Conservation (phyloP, 257 asterid genomes). For the Solanum chilense region DNA sequence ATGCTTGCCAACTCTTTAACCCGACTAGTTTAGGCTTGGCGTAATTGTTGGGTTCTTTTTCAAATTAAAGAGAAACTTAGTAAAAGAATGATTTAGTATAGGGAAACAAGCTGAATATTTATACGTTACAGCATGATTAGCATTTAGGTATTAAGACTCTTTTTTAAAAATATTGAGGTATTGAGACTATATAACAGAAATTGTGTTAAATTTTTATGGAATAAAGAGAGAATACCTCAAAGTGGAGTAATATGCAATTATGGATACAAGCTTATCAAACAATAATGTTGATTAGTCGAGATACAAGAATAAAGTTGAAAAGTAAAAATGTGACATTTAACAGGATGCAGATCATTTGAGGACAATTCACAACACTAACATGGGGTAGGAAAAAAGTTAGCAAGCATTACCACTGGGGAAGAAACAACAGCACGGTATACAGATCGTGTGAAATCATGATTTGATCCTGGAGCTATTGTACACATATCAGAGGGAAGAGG, state of each 20-base stretch:
- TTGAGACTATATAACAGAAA: neutral
- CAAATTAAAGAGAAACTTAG: neutral
- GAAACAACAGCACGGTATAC: constrained; percentile 73
- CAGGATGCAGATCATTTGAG: neutral
- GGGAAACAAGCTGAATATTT: neutral
- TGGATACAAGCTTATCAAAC: neutral
- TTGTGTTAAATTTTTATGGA: neutral
- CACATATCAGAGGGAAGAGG: constrained; percentile 73
- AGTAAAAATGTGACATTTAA: neutral
- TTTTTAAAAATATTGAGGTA: neutral
- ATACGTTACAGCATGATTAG: neutral
- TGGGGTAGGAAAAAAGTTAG: neutral
- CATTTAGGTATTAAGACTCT: neutral
- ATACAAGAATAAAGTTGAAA: neutral
- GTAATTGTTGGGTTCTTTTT: neutral
- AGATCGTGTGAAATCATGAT: constrained; percentile 64
- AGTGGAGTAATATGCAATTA: neutral
- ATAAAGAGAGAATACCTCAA: neutral
- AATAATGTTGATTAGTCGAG: neutral
- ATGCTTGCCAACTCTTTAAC: neutral
- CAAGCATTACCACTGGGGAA: constrained; percentile 46
- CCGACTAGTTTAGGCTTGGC: neutral
- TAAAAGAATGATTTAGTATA: neutral
- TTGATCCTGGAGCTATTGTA: constrained; percentile 61
- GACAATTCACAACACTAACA: neutral